A percentile compares a stretch with the other conserved stretches of the same genome.
Conservation (phyloP, 2,329 filamentous ascomycete genomes). For the Cladosporium sphaerospermum region DNA sequence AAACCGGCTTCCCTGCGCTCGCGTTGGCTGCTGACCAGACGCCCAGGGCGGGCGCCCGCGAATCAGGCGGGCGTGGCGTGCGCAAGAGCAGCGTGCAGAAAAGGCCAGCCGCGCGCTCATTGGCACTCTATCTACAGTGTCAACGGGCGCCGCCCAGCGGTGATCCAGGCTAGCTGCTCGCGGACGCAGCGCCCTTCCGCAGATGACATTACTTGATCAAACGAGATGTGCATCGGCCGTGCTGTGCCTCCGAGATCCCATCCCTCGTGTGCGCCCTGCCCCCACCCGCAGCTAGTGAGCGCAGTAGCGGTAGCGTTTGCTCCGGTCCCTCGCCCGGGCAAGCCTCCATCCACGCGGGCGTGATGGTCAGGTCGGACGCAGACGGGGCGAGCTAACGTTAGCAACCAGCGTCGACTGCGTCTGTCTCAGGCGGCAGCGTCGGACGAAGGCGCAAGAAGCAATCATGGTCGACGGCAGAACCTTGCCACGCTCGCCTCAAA, state of each 20-base stretch:
- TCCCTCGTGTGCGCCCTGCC: conserved; percentile 1
- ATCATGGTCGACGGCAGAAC: conserved; percentile 2
- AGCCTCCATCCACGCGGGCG: not conserved
- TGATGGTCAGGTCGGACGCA: conserved; percentile 7
- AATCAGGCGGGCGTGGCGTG: not conserved
- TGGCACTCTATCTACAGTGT: conserved; percentile 4
- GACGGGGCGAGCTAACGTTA: not conserved
- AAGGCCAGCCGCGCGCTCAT: not conserved
- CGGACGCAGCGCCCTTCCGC: not conserved
- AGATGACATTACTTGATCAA: conserved; percentile 3
- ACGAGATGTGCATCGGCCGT: conserved; percentile 9
- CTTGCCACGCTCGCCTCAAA: conserved; percentile 3
- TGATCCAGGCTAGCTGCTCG: not conserved
- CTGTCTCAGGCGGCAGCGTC: conserved; percentile 8
- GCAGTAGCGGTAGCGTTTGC: conserved; percentile 5
- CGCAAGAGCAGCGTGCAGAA: not conserved
- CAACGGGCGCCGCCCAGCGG: conserved; percentile 3
- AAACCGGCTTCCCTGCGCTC: not conserved
- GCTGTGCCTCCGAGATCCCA: conserved; percentile 5
- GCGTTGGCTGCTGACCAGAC: conserved; percentile 8
- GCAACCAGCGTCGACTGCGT: not conserved
- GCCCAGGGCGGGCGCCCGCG: not conserved
- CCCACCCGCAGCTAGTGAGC: too few relatives aligned
- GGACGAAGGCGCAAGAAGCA: conserved; percentile 4
- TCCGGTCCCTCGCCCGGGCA: too few relatives aligned